phyloP scores from a whole-genome alignment of 352 stramenopile species.

The Salisapilia sapeloensis region DNA sequence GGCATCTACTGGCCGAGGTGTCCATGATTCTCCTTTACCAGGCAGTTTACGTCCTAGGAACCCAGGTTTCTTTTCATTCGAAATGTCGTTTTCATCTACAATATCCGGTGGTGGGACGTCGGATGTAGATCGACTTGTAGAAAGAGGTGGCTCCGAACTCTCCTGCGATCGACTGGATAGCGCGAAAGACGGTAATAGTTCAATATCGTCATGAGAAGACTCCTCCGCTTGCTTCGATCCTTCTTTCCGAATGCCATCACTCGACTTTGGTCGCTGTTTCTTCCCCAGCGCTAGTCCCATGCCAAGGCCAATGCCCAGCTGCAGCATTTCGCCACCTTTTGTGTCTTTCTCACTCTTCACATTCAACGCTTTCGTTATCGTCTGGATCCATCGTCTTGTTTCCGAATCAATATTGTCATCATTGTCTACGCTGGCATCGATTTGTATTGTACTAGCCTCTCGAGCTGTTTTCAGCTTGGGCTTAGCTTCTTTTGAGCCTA shows the following conservation, averaged over 20 bases:
- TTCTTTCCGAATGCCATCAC: too few relatives aligned
- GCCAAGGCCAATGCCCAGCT: constrained; percentile 73
- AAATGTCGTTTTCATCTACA: too few relatives aligned
- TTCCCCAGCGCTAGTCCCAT: constrained; percentile 78
- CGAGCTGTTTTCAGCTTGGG: neutral
- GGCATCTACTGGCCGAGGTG: constrained; percentile 27
- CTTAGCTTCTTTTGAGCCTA: constrained; percentile 13
- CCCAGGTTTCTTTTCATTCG: constrained; percentile 36
- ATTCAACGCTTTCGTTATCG: constrained; percentile 46
- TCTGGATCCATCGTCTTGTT: constrained; percentile 57
- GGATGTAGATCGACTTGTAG: too few relatives aligned
- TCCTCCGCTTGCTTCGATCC: too few relatives aligned
- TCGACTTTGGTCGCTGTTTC: constrained; percentile 23
- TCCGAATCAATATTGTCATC: constrained; percentile 11
- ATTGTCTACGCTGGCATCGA: constrained; percentile 2
- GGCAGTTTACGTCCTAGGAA: constrained; percentile 34
- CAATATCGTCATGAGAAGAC: too few relatives aligned
- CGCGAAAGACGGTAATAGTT: too few relatives aligned
- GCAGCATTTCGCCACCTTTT: constrained; percentile 37
- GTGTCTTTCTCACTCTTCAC: constrained; percentile 13
- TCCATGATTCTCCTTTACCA: constrained; percentile 37
- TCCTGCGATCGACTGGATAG: too few relatives aligned
- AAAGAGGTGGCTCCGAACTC: too few relatives aligned
- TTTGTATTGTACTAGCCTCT: neutral
- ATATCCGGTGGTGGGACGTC: too few relatives aligned